Percentiles rank a stretch among this genome's conserved stretches.
phyloP scores from a whole-genome alignment of 2,329 filamentous ascomycete species.

The Camptophora hylomeconis region DNA sequence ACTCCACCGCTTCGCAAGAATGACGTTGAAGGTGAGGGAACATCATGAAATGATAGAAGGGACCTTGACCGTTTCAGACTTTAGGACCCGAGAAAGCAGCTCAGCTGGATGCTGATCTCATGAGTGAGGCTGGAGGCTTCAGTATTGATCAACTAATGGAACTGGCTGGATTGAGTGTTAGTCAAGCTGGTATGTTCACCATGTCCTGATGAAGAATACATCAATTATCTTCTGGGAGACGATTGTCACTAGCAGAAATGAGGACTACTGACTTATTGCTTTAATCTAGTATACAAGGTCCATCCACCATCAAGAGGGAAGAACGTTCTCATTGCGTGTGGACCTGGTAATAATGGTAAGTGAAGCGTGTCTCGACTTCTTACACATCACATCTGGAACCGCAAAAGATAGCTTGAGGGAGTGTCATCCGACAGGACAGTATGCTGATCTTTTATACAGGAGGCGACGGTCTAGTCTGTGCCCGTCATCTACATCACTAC shows the following conservation, averaged over 20 bases:
- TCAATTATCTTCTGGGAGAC: background rate
- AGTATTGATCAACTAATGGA: conserved; percentile 97
- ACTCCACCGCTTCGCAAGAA: no score
- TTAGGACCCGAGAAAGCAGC: conserved; percentile 75
- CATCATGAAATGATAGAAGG: no score
- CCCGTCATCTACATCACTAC: conserved; percentile 81
- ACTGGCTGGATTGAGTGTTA: conserved; percentile 80
- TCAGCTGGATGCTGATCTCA: conserved; percentile 83
- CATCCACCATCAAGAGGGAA: conserved; percentile 62
- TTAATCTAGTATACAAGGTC: conserved; percentile 59
- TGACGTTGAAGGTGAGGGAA: no score
- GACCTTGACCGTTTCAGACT: no score
- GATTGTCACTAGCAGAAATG: no score
- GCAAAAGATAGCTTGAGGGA: background rate
- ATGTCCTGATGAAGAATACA: conserved; percentile 17
- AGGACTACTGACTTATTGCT: background rate
- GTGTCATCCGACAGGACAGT: background rate
- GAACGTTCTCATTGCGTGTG: conserved; percentile 76
- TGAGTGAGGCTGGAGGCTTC: conserved; percentile 72
- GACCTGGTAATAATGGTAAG: conserved; percentile 56
- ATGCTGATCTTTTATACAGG: no score
- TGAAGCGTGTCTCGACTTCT: no score
- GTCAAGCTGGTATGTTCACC: conserved; percentile 81
- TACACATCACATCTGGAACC: background rate
- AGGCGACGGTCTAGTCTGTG: conserved; percentile 87